Base-by-base conservation (phyloP, 2,329 filamentous ascomycete species). In the Drechslerella stenobrocha region DNA sequence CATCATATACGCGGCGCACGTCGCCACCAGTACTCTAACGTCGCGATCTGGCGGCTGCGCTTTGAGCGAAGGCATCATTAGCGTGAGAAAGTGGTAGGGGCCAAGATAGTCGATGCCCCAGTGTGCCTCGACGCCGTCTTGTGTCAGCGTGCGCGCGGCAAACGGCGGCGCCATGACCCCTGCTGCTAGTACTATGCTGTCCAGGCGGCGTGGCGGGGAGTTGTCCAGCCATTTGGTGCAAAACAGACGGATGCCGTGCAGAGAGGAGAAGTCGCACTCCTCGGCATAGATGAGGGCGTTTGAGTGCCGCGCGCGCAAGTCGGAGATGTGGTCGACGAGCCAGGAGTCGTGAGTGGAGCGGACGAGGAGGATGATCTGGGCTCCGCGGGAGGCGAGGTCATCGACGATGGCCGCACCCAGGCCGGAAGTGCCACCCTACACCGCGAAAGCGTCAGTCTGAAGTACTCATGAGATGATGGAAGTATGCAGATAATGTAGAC, bases 191-290 rank as follows among this genome's bases (percentile, higher is more conserved):
- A 98, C 83, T 46, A 98, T 80, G 85, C 92, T 91, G 76, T 98
- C 93, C 4, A 98, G 79, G 47, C 95, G 82, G 59, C 95, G 82
- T 6, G 91, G 89, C 1, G 93, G 92, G 20, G 88, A 84, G 76
- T 96, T 97, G 76, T 98, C 92, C 71, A 98, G 90, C 92, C 95
- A 98, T 79, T 90, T 92, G 0, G 93, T 98, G 9, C 93, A 93
- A 76, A 98, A 98, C 70, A 86, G 82, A 35, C 93, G 88, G 73
- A 98, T 87, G 76, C 89, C 95, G 76, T 96, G 85, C n/a, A 98
- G 80, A 13, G 87, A 92, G 9, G 87, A 79, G 24, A 98, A 83
- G 75, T 98, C 90, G 73, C 96, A 90, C 77, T 96, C 89, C 77
- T 98, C 93, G 65, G 93, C 90, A 74, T 95, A 97, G 72, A 98